Base-by-base conservation (phyloP, 2,329 filamentous ascomycete genomes). In the Colletotrichum brevisporum region DNA sequence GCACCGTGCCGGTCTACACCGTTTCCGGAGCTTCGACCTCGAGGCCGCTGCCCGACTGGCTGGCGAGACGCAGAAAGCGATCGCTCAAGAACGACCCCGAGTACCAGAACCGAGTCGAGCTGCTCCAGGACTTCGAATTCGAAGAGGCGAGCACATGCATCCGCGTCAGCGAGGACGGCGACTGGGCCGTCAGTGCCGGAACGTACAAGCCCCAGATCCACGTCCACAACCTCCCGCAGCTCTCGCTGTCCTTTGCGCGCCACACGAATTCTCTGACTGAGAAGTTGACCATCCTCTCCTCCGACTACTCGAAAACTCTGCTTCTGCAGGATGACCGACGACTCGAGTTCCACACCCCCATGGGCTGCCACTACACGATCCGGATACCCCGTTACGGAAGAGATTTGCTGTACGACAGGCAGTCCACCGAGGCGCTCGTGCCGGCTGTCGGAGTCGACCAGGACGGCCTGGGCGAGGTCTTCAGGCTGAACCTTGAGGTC, bases 91-190 rank as follows among this genome's bases (percentile, higher is more conserved):
- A 95, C 74, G 95, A 98, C 78, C 87, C 92, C 69, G 95, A 98
- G 78, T 98, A 95, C 81, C 92, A 95, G 72, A 97, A 94, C 79
- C 92, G 96, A 73, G 91, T 99, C 74, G 96, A 99, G 81, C 86
- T 99, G 66, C 88, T 99, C 45, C 96, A 99, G 77, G 96, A 99
- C 78, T 99, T 99, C 80, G 95, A 97, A 77, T 98, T 99, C 76
- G 95, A 98, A 76, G 95, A 97, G 82, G 95, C 97, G 48, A 97
- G 94, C 78, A 90, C 91, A 74, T 98, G 95, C 78, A 90, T 99
- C 71, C 89, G 94, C 57, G 89, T 96, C 71, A 97, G 94, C 75
- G 95, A 97, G 67, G 96, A 99, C 88, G 95, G 95, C 56, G 92
- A 98, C 78, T 99, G 96, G 95, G 65, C 71, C 12, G 69, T 72